Conservation (phyloP, 345 rosid genomes). For the Lumnitzera littorea region DNA sequence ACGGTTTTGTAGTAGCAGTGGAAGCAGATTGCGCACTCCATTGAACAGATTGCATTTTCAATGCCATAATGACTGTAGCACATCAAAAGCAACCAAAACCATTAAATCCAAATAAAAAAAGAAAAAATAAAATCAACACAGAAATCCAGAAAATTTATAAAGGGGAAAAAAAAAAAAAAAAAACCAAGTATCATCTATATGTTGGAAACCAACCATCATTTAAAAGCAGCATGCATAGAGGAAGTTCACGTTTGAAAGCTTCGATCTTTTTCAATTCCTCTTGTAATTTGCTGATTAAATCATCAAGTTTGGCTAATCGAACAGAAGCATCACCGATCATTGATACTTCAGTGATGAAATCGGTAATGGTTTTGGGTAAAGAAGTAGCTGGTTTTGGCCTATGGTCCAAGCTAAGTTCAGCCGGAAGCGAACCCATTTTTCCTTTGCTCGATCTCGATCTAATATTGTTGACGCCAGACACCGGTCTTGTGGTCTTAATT, state of each 20-base stretch:
- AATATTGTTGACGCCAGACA: too few relatives aligned
- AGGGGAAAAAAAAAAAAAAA: neutral
- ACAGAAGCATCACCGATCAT: slow-evolving; percentile 35
- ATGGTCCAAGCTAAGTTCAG: slow-evolving; percentile 69
- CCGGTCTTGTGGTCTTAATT: too few relatives aligned
- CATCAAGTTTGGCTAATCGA: slow-evolving; percentile 39
- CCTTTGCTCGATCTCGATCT: neutral
- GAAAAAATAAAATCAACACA: neutral
- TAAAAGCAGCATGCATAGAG: slow-evolving; percentile 70
- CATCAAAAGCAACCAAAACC: slow-evolving; percentile 3
- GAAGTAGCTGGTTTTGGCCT: slow-evolving; percentile 20
- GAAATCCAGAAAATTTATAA: neutral
- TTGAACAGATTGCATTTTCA: slow-evolving; percentile 47
- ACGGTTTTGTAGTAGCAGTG: slow-evolving; percentile 25
- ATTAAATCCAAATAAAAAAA: neutral
- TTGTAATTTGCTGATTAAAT: slow-evolving; percentile 48
- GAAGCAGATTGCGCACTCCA: slow-evolving; percentile 25
- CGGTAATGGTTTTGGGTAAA: slow-evolving; percentile 44
- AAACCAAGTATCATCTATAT: neutral
- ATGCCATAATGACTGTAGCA: slow-evolving; percentile 51
- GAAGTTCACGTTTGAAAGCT: slow-evolving; percentile 76
- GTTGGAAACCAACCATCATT: slow-evolving; percentile 49
- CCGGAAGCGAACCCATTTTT: slow-evolving; percentile 48
- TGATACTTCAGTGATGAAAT: slow-evolving; percentile 39
- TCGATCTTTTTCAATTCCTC: slow-evolving; percentile 84